phyloP scores from a whole-genome alignment of 116 monocot species.

The Trichopus zeylanicus region DNA sequence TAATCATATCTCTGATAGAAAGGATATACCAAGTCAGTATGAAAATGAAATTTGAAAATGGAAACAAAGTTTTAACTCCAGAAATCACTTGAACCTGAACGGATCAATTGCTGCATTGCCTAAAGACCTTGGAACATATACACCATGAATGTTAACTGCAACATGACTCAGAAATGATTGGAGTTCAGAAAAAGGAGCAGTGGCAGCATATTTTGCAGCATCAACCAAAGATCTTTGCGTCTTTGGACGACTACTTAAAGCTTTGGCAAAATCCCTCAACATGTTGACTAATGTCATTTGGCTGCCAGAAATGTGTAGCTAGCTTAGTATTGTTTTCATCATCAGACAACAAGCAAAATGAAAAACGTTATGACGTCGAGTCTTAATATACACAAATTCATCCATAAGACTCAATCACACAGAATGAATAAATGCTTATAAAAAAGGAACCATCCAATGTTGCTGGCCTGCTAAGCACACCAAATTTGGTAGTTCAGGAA shows the following conservation, averaged over 20 bases:
- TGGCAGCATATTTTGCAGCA: slow-evolving; percentile 32
- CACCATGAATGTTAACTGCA: slow-evolving; percentile 51
- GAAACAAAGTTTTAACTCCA: too few relatives aligned
- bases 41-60: not conserved
- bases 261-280: slow-evolving; percentile 37
- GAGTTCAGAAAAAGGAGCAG: slow-evolving; percentile 28
- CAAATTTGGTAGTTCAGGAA: too few relatives aligned
- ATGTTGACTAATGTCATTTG: slow-evolving; percentile 26
- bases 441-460: too few relatives aligned
- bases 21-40: not conserved
- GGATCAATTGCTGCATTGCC: slow-evolving; percentile 31
- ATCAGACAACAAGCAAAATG: not conserved
- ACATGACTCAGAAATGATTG: slow-evolving; percentile 29
- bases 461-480: too few relatives aligned
- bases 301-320: slow-evolving; percentile 24
- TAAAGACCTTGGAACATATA: slow-evolving; percentile 44
- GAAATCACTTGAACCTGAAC: slow-evolving; percentile 42
- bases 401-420: too few relatives aligned
- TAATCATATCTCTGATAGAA: slow-evolving; percentile 48
- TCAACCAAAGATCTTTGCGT: slow-evolving; percentile 15
- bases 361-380: too few relatives aligned
- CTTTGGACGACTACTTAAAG: slow-evolving; percentile 33
- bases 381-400: too few relatives aligned
- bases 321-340: not conserved
- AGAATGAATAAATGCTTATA: too few relatives aligned